Base-by-base conservation (phyloP, 306 rosid genomes). In the Pterocarpus santalinus region DNA sequence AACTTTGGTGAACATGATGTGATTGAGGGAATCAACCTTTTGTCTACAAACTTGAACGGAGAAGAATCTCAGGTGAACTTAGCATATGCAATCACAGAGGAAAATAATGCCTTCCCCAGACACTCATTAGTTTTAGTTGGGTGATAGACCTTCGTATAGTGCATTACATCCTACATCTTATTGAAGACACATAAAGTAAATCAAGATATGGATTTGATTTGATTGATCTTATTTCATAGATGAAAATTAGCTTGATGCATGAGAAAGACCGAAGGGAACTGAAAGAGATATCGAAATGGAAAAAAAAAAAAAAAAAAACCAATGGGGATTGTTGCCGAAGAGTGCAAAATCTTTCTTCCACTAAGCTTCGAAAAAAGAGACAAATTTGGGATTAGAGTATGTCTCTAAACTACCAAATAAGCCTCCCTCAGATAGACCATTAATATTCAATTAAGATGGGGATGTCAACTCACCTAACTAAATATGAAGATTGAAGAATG, bases 371-470 rank as follows among this genome's bases (percentile, higher is more conserved):
- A 79, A 49, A 52, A 73, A 11, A 34, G 32, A 16, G 35, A 51
- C 74, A 65, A 78, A 73, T 58, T 63, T 46, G 30, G 72, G 43
- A 71, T 64, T 28, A 28, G 75, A 75, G 38, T 57, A 17, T 81
- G 76, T 35, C 33, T 82, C 35, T 43, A 55, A 53, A 78, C 52
- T 13, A 72, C 78, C 81, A 62, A 69, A 86, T 86, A 77, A 87
- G 39, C 90, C 90, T 87, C 47, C 90, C 90, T 81, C 80, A 66
- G 91, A 66, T 88, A 61, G 30, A 47, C 53, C 44, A 55, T n/a
- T 5, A 55, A 55, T 17, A 49, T 44, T 41, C 36, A 62, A 65
- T 44, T 41, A 9, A 7, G 16, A 35, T 16, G 16, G 53, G 30
- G 47, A 33, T 43, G 61, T 46, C 71, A 68, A 55, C 78, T 49